Evolutionary conservation across 192 early-diverging fungal genomes (phyloP).

Genomic region (Coemansia sp.): DNA sequence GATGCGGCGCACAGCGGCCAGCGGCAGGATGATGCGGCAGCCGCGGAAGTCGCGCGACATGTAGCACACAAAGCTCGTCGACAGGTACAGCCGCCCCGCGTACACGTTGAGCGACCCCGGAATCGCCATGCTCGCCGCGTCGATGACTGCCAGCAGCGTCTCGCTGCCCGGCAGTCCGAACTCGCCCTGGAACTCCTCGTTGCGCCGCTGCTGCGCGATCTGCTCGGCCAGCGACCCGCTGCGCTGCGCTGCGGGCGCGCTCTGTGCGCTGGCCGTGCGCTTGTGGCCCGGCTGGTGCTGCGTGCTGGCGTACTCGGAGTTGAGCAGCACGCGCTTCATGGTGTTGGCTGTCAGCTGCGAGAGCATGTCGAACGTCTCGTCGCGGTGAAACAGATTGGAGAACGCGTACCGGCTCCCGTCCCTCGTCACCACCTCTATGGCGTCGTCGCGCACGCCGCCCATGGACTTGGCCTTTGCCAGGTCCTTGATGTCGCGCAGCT

Average conservation of each 20-base stretch:
- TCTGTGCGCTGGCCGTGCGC: conserved; percentile 13
- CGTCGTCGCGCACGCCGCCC: conserved; percentile 86
- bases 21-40: conserved; percentile 80
- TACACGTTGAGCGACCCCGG: conserved; percentile 38
- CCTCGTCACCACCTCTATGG: conserved; percentile 83
- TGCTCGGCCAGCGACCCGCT: conserved; percentile 58
- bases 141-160: conserved; percentile 62
- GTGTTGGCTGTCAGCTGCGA: conserved; percentile 86
- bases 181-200: conserved; percentile 71
- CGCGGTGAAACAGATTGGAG: conserved; percentile 94
- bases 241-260: background rate
- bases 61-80: conserved; percentile 88
- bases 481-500: conserved; percentile 91
- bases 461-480: conserved; percentile 88
- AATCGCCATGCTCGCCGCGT: conserved; percentile 60
- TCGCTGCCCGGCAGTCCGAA: conserved; percentile 84
- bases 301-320: conserved; percentile 60
- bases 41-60: conserved; percentile 68
- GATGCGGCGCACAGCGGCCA: conserved; percentile 89
- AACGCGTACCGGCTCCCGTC: conserved; percentile 84
- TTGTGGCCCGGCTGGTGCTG: conserved; percentile 21
- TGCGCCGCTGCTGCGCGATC: conserved; percentile 76
- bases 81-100: conserved; percentile 80
- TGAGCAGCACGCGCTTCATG: conserved; percentile 87
- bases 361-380: conserved; percentile 96